phyloP scores from a whole-genome alignment of 2,329 filamentous ascomycete species.

The Fusarium secorum region DNA sequence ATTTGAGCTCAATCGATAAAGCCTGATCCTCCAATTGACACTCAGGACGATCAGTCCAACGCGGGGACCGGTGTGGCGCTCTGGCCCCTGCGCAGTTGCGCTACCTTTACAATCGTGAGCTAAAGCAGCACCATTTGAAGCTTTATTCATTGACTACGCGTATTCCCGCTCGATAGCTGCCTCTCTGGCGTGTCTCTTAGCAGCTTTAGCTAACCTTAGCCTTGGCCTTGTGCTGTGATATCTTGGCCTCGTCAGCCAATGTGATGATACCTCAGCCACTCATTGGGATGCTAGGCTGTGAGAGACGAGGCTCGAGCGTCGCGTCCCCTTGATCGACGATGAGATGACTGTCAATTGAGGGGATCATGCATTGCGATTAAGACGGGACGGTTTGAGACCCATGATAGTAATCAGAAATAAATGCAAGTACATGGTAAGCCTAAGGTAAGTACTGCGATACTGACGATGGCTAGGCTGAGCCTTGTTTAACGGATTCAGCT shows the following conservation, averaged over 20 bases:
- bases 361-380: slow-evolving; percentile 6
- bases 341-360: background rate
- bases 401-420: slow-evolving; percentile 3
- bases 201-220: background rate
- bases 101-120: slow-evolving; percentile 12
- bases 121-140: slow-evolving; percentile 10
- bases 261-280: background rate
- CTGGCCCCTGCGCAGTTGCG: slow-evolving; percentile 31
- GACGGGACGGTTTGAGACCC: background rate
- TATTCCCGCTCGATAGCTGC: slow-evolving; percentile 28
- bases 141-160: slow-evolving; percentile 21
- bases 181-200: slow-evolving; percentile 11
- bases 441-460: background rate
- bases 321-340: slow-evolving; percentile 25
- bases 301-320: slow-evolving; percentile 5
- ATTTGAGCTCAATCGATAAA: slow-evolving; percentile 8
- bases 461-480: slow-evolving; percentile 7
- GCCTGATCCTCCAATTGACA: slow-evolving; percentile 14
- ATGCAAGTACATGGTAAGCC: background rate
- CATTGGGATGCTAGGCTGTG: slow-evolving; percentile 2
- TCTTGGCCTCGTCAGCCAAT: slow-evolving; percentile 9
- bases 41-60: background rate
- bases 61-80: slow-evolving; percentile 15
- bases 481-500: slow-evolving; percentile 15
- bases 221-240: slow-evolving; percentile 1